phyloP scores from a whole-genome alignment of 169 alveolate species.

The Neospora caninum region DNA sequence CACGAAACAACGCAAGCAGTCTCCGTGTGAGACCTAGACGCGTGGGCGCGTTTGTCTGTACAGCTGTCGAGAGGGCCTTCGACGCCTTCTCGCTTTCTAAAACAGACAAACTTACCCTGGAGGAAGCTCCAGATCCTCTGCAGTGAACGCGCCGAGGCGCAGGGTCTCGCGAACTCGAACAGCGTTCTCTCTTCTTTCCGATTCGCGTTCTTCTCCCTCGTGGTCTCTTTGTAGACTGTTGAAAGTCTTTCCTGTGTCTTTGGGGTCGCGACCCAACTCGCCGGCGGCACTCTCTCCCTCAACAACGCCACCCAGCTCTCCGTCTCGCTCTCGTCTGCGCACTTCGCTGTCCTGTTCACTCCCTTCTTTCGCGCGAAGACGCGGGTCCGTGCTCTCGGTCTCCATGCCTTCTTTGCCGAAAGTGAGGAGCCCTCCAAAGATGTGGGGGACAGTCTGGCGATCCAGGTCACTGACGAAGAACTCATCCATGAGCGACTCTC shows the following conservation, averaged over 20 bases:
- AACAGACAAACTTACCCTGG: neutral
- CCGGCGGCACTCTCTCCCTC: neutral
- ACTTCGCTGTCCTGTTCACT: neutral
- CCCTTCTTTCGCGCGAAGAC: neutral
- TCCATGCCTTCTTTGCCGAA: neutral
- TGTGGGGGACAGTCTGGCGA: constrained; percentile 1
- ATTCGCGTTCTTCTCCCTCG: neutral
- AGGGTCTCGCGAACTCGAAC: neutral
- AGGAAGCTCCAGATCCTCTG: constrained; percentile 19
- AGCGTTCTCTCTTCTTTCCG: neutral
- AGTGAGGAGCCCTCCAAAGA: constrained; percentile 4
- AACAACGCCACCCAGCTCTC: neutral
- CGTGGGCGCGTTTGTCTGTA: no score
- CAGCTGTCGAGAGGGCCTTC: no score
- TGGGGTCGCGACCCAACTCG: neutral
- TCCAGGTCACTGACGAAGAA: neutral
- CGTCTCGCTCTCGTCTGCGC: neutral
- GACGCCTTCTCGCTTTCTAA: no score
- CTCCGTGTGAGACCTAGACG: no score
- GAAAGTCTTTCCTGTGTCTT: neutral
- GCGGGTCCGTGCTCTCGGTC: neutral
- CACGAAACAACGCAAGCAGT: no score
- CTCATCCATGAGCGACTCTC: neutral
- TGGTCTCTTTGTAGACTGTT: neutral
- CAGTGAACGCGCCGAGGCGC: neutral